Conservation (phyloP, 2,329 filamentous ascomycete genomes). For the Aspergillus phoenicis region DNA sequence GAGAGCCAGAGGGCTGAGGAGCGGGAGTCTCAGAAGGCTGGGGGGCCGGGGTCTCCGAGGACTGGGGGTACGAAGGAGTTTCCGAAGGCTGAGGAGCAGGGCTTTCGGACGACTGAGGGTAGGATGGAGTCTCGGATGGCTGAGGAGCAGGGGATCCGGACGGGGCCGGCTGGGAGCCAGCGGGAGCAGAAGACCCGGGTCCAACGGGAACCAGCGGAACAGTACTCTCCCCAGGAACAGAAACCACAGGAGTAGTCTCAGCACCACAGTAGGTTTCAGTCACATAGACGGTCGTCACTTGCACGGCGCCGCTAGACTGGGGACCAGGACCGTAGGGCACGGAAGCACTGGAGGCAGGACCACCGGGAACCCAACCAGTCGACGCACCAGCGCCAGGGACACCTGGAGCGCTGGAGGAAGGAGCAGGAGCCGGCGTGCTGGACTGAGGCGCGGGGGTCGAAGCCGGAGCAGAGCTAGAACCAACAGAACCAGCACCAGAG, state of each 20-base stretch:
- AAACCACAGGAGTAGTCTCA: slow-evolving; percentile 11
- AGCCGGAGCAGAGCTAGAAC: slow-evolving; percentile 18
- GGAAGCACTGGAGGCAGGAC: slow-evolving; percentile 6
- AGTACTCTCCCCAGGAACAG: slow-evolving; percentile 8
- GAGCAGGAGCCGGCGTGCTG: not conserved
- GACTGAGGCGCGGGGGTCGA: slow-evolving; percentile 9
- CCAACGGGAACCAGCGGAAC: slow-evolving; percentile 11
- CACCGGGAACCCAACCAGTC: slow-evolving; percentile 12
- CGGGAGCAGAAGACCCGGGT: slow-evolving; percentile 11
- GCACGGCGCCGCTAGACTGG: not conserved
- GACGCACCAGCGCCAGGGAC: slow-evolving; percentile 14
- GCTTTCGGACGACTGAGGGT: not conserved
- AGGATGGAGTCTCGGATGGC: not conserved
- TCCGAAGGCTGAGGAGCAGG: not conserved
- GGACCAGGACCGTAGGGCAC: slow-evolving; percentile 3
- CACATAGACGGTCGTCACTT: slow-evolving; percentile 6
- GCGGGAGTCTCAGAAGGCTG: not conserved
- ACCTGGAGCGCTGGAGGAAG: slow-evolving; percentile 5
- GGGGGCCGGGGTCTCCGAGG: not conserved
- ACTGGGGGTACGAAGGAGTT: not conserved
- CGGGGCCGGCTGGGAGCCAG: slow-evolving; percentile 6
- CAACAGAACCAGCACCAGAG: slow-evolving; percentile 22
- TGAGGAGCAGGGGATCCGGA: slow-evolving; percentile 4
- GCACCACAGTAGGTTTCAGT: slow-evolving; percentile 9
- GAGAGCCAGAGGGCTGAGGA: not conserved